phyloP scores from a whole-genome alignment of 78 protist species.

The Emiliania huxleyi region DNA sequence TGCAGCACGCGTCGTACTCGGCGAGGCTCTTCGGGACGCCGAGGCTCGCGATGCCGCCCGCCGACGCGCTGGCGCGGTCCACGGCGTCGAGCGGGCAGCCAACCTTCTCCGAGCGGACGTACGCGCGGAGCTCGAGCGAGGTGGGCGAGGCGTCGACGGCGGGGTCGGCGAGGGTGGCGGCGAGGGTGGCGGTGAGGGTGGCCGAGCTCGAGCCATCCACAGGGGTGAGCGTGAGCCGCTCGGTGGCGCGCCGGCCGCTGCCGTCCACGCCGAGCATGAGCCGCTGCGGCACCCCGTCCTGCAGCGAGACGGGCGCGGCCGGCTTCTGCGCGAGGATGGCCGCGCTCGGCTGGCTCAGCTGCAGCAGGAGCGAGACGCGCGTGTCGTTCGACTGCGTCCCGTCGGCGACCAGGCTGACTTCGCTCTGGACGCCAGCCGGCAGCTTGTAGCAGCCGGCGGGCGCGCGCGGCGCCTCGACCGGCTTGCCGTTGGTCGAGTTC shows the following conservation, averaged over 20 bases:
- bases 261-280: not conserved
- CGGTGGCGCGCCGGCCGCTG: too few relatives aligned
- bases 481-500: not conserved
- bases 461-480: not conserved
- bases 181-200: too few relatives aligned
- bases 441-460: not conserved
- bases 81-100: not conserved
- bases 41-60: too few relatives aligned
- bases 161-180: not conserved
- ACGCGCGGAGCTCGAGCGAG: not conserved
- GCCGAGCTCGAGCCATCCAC: too few relatives aligned
- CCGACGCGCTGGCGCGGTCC: not conserved
- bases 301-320: not conserved
- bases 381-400: not conserved
- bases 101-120: not conserved
- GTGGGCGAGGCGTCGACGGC: not conserved
- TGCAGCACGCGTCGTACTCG: too few relatives aligned
- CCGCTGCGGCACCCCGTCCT: not conserved
- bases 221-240: too few relatives aligned
- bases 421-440: not conserved
- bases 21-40: too few relatives aligned
- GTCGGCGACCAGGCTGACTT: not conserved
- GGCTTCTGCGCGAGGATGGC: not conserved
- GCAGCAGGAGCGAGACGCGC: not conserved
- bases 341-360: not conserved